phyloP scores from a whole-genome alignment of 1,284 basidiomycete species.

The Cutaneotrichosporon daszewskae region DNA sequence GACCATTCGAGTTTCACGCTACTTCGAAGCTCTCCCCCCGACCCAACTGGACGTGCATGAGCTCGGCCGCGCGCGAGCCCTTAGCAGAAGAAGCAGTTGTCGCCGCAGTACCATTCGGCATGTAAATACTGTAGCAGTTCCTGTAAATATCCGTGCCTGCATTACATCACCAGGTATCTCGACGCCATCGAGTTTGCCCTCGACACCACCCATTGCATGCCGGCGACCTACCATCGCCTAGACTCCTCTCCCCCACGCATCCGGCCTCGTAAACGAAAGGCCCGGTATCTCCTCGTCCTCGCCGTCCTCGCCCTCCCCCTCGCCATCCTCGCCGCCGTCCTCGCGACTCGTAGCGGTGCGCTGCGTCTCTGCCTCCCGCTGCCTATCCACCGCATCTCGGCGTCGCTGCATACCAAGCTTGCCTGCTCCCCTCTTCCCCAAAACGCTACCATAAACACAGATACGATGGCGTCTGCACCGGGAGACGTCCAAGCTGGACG shows the following conservation, averaged over 20 bases:
- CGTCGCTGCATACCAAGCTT: constrained; percentile 22
- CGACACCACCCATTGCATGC: no score
- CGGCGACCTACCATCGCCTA: background rate
- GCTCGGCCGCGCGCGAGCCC: no score
- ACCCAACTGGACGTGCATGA: no score
- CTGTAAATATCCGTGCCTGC: no score
- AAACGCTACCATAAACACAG: constrained; percentile 2
- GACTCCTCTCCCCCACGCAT: background rate
- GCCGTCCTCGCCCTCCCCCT: constrained; percentile 2
- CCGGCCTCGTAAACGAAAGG: background rate
- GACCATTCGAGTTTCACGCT: no score
- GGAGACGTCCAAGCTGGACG: constrained; percentile 1
- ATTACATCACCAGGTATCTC: no score
- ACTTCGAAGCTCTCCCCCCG: no score
- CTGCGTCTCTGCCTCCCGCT: constrained; percentile 39
- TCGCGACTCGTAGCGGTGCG: constrained; percentile 13
- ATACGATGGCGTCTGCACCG: constrained; percentile 3
- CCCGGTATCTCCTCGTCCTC: background rate
- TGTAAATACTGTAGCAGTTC: no score
- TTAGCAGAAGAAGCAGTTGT: no score
- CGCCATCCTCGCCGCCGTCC: constrained; percentile 6
- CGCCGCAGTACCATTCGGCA: no score
- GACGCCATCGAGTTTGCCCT: no score
- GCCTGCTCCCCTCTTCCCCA: constrained; percentile 13
- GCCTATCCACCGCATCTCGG: constrained; percentile 24